Base-by-base conservation (phyloP, 169 alveolate genomes). In the Cryptosporidium bovis region DNA sequence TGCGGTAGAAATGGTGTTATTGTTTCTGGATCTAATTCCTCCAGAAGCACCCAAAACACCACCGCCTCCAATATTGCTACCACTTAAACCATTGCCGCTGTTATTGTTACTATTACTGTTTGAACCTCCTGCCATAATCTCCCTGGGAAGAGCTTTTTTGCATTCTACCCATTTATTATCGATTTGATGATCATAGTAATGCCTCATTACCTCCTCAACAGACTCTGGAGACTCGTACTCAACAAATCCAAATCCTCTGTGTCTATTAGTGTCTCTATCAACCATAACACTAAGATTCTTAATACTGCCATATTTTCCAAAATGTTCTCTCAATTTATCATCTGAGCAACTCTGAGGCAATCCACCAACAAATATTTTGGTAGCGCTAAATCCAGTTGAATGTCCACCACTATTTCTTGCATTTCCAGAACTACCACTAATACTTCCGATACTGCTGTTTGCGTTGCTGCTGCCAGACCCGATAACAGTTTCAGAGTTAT, bases 281-380 rank as follows among this genome's bases (percentile, higher is more conserved):
- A 67, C 68, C 96, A 93, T 93, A 34, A 93, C 93, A 29, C 92
- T 93, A 53, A 91, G 82, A 31, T 93, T 93, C 65, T 90, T 89
- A 27, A 93, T 65, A 44, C 64, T 82, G 18, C 96, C 96, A 66
- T 83, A 93, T 48, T 90, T 84, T 3, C 82, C 87, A 82, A 93
- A 93, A 71, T 82, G 94, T 33, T 91, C 94, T 36, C 92, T 91
- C 20, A 95, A 90, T 15, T 90, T 89, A 66, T 94, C 95, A 90
- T 93, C 90, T 4, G 92, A 90, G 2, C 94, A 85, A 46, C 92
- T 92, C 51, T 82, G 95, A 18, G 94, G 93, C 44, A 96, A 90
- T 51, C 97, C 97, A n/a, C 98, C 97, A 44, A 95, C 95, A 92
- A 96, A 96, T 44, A 96, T 89, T 65, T 93, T 93, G 27, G 89